Evolutionary conservation across 148 eudicot species (phyloP).

Genomic region (Salicornia ramosissima): DNA sequence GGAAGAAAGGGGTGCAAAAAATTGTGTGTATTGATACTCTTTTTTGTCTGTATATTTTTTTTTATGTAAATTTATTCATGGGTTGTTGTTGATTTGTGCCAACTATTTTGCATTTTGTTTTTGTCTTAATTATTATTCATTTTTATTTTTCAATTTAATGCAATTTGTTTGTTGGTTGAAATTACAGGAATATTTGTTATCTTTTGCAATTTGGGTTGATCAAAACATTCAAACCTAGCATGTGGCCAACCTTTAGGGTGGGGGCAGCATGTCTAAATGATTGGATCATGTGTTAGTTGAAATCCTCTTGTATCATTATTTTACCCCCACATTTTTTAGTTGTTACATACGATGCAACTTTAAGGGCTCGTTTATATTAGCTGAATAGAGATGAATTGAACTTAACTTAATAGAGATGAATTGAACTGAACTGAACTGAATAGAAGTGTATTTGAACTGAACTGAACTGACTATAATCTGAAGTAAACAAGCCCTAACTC

Average conservation of each 20-base stretch:
- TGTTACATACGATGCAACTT: too few relatives aligned
- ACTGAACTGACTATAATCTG: too few relatives aligned
- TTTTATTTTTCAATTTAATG: too few relatives aligned
- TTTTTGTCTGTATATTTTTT: constrained; percentile 34
- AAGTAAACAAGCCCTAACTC: too few relatives aligned
- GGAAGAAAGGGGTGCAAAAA: constrained; percentile 17
- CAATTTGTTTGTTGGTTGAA: background rate
- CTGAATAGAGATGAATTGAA: too few relatives aligned
- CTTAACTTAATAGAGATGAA: too few relatives aligned
- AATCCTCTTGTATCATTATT: background rate
- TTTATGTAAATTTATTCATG: constrained; percentile 24
- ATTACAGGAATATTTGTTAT: background rate
- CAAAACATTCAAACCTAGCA: constrained; percentile 12
- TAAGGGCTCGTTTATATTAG: too few relatives aligned
- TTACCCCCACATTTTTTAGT: background rate
- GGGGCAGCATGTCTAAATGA: constrained; percentile 23
- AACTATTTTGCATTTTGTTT: background rate
- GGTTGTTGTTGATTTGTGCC: constrained; percentile 24
- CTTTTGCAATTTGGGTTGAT: constrained; percentile 12
- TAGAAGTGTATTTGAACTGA: too few relatives aligned
- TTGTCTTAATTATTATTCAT: too few relatives aligned
- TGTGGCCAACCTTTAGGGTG: constrained; percentile 28
- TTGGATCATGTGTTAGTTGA: constrained; percentile 26
- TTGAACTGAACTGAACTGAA: too few relatives aligned
- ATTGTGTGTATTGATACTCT: constrained; percentile 27